A percentile compares a stretch with the other conserved stretches of the same genome.
These are phyloP conservation scores for Globisporangium barbulae DNA, from an alignment of 352 stramenopile genomes.

Conservation along the genomic window DNA sequence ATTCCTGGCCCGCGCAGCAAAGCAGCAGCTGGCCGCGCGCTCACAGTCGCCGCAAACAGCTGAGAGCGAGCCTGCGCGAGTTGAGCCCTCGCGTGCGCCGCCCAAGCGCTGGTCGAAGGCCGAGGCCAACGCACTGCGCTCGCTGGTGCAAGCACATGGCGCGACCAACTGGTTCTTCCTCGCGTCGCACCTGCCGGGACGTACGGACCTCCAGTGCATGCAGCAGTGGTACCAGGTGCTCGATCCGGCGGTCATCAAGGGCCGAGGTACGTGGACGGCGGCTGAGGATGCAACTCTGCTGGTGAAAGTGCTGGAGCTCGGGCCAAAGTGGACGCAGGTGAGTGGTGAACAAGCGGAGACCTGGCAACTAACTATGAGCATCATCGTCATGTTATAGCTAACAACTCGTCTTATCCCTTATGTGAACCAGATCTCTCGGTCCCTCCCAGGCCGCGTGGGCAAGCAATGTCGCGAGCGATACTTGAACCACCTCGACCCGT, in stretches of 20 bases:
- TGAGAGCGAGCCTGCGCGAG: background rate
- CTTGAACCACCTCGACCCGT: slow-evolving; percentile 53
- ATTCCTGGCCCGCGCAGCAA: slow-evolving; percentile 24
- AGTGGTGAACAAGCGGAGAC: too few relatives aligned
- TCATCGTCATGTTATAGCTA: background rate
- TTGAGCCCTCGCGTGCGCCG: background rate
- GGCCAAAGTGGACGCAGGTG: slow-evolving; percentile 61
- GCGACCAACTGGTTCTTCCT: slow-evolving; percentile 73
- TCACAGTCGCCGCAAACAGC: background rate
- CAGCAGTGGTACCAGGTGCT: slow-evolving; percentile 76
- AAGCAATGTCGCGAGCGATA: slow-evolving; percentile 79
- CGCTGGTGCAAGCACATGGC: slow-evolving; percentile 42
- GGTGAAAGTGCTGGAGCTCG: slow-evolving; percentile 41
- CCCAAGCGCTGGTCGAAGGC: slow-evolving; percentile 19
- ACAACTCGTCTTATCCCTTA: background rate
- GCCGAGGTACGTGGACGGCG: slow-evolving; percentile 48
- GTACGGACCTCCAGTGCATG: slow-evolving; percentile 72
- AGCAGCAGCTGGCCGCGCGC: background rate
- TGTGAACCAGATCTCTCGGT: slow-evolving; percentile 38
- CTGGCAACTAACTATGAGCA: too few relatives aligned
- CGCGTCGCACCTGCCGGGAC: slow-evolving; percentile 57
- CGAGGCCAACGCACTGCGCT: slow-evolving; percentile 33
- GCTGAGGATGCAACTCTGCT: slow-evolving; percentile 45
- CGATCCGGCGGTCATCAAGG: slow-evolving; percentile 48
- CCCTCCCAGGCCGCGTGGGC: slow-evolving; percentile 51